Percentiles rank a stretch among this genome's conserved stretches.
These are phyloP conservation scores for Yarrowia bubula DNA, from an alignment of 805 yeast genomes.

Conservation along the genomic window DNA sequence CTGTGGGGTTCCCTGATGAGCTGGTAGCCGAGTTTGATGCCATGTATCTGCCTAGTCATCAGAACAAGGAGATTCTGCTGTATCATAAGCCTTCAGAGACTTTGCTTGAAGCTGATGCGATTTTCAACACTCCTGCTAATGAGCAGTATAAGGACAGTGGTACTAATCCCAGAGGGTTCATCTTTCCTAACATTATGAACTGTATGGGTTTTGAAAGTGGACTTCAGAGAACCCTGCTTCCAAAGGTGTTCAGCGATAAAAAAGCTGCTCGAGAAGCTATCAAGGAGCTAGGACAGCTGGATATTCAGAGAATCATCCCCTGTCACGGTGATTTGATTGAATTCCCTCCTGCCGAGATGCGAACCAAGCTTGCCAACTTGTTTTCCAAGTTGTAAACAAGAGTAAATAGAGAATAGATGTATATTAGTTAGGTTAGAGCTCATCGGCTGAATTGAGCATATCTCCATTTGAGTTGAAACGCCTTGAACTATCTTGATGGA, in stretches of 20 bases:
- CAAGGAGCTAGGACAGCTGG: background rate
- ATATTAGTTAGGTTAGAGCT: background rate
- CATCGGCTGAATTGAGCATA: background rate
- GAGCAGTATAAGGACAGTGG: background rate
- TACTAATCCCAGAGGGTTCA: background rate
- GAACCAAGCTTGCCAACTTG: background rate
- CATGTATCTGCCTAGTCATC: slow-evolving; percentile 55
- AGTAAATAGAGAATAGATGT: background rate
- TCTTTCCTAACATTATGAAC: slow-evolving; percentile 6
- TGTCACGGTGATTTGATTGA: slow-evolving; percentile 3
- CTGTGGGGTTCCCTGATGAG: slow-evolving; percentile 37
- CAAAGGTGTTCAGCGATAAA: background rate
- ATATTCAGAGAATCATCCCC: slow-evolving; percentile 2
- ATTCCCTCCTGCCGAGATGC: background rate
- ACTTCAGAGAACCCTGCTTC: background rate
- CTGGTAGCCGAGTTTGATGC: slow-evolving; percentile 50
- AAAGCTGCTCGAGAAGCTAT: background rate
- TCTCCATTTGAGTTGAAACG: background rate
- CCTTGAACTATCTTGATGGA: background rate
- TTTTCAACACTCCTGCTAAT: background rate
- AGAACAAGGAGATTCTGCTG: slow-evolving; percentile 56
- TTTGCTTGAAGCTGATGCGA: slow-evolving; percentile 47
- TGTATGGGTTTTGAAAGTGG: background rate
- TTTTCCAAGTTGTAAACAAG: background rate
- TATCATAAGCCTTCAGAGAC: slow-evolving; percentile 50